Conservation (phyloP, 805 yeast genomes). For the Suhomyces canberraensis region DNA sequence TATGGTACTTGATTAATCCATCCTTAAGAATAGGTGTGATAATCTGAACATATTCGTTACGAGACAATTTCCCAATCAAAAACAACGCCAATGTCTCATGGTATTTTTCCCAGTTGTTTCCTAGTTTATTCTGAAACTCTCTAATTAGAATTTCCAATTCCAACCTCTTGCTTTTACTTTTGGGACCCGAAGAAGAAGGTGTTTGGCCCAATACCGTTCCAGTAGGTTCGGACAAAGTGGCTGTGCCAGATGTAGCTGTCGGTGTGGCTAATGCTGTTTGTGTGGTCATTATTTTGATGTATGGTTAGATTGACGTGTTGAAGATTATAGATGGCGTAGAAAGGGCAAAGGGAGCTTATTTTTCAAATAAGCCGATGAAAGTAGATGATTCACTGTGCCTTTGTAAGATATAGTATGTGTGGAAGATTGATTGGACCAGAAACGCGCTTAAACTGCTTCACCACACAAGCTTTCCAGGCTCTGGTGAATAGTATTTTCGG, state of each 20-base stretch:
- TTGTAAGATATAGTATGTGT: no score
- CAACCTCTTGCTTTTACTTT: constrained; percentile 19
- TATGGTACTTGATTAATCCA: constrained; percentile 63
- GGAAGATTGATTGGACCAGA: background rate
- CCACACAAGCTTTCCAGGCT: background rate
- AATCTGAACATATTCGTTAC: constrained; percentile 64
- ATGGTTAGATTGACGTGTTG: no score
- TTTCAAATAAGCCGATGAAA: no score
- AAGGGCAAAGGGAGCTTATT: no score
- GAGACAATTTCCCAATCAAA: constrained; percentile 73
- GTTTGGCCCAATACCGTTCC: background rate
- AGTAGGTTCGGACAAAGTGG: background rate
- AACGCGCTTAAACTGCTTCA: background rate
- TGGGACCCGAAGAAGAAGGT: background rate
- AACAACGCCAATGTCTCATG: constrained; percentile 76
- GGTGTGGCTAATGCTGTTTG: constrained; percentile 1
- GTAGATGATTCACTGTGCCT: no score
- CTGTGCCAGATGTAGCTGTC: background rate
- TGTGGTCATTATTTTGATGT: background rate
- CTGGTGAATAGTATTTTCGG: background rate
- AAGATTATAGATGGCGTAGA: background rate
- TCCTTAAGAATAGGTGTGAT: constrained; percentile 55
- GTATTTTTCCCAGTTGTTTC: constrained; percentile 81
- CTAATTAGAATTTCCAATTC: constrained; percentile 52
- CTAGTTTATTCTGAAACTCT: constrained; percentile 70